phyloP scores from a whole-genome alignment of 371 early-diverging fungal genomes.

The Homolaphlyctis polyrhiza region DNA sequence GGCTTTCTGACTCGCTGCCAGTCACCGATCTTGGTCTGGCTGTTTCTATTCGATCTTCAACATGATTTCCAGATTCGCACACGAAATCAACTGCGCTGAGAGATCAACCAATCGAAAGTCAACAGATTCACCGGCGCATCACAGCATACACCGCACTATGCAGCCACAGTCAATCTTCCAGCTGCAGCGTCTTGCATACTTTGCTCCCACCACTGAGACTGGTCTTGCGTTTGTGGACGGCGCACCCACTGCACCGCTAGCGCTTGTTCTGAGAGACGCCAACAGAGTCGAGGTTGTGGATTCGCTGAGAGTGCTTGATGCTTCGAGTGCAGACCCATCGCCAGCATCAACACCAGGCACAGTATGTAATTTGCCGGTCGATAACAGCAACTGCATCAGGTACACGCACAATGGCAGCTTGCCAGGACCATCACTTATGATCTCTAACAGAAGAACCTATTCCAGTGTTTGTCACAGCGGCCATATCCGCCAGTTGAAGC shows the following conservation, averaged over 20 bases:
- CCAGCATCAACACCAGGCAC: not conserved
- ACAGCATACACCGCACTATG: too few species aligned
- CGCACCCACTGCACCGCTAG: not conserved
- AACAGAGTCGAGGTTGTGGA: not conserved
- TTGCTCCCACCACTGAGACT: not conserved
- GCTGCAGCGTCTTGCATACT: not conserved
- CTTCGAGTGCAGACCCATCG: not conserved
- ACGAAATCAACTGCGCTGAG: not conserved
- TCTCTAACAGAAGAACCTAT: not conserved
- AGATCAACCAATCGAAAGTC: not conserved
- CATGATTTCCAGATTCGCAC: not conserved
- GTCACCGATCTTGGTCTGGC: too few species aligned
- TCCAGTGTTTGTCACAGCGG: slow-evolving; percentile 13
- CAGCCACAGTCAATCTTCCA: not conserved
- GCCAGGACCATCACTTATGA: not conserved
- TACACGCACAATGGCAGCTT: not conserved
- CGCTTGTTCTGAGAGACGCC: not conserved
- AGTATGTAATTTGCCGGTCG: not conserved
- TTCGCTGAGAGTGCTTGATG: not conserved
- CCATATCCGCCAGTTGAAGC: slow-evolving; percentile 21
- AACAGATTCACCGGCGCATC: not conserved
- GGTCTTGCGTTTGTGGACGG: slow-evolving; percentile 1
- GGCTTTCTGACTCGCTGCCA: not conserved
- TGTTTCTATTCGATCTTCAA: too few species aligned
- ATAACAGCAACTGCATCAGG: not conserved